Evolutionary conservation across 805 yeast species (phyloP).

Genomic region (Tetrapisispora arboricola): DNA sequence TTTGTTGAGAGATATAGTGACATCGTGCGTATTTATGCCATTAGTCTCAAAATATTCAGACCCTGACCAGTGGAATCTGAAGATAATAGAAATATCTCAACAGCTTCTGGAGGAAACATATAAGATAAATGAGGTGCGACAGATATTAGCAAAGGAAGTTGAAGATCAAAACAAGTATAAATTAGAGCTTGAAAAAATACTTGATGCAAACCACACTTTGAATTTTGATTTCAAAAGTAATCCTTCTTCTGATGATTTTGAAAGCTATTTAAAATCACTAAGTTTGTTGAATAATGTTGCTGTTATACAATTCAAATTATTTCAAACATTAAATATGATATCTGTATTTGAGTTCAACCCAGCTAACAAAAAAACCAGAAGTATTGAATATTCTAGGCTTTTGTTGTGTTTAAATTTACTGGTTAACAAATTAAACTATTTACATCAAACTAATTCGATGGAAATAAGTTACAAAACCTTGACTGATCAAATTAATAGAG

Average conservation of each 20-base stretch:
- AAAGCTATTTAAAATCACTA: conserved; percentile 17
- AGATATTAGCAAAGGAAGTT: conserved; percentile 53
- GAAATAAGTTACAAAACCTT: neutral
- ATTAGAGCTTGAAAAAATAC: neutral
- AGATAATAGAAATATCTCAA: conserved; percentile 49
- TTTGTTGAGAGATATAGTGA: conserved; percentile 52
- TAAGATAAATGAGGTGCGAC: conserved; percentile 63
- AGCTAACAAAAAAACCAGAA: conserved; percentile 2
- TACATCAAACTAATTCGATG: neutral
- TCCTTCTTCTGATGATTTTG: conserved; percentile 20
- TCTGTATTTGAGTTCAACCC: conserved; percentile 7
- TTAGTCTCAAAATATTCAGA: conserved; percentile 44
- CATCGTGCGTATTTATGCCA: conserved; percentile 49
- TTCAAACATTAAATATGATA: conserved; percentile 12
- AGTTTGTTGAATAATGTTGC: conserved; percentile 11
- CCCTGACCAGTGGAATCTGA: conserved; percentile 68
- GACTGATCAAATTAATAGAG: neutral
- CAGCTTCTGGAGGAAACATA: conserved; percentile 59
- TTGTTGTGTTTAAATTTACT: conserved; percentile 19
- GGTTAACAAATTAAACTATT: conserved; percentile 15
- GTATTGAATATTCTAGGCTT: conserved; percentile 12
- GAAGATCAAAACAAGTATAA: neutral
- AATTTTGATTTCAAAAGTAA: conserved; percentile 9
- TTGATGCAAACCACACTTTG: too few species aligned
- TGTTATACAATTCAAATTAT: conserved; percentile 13